Conservation (phyloP, 345 rosid genomes). For the Acer saccharum region DNA sequence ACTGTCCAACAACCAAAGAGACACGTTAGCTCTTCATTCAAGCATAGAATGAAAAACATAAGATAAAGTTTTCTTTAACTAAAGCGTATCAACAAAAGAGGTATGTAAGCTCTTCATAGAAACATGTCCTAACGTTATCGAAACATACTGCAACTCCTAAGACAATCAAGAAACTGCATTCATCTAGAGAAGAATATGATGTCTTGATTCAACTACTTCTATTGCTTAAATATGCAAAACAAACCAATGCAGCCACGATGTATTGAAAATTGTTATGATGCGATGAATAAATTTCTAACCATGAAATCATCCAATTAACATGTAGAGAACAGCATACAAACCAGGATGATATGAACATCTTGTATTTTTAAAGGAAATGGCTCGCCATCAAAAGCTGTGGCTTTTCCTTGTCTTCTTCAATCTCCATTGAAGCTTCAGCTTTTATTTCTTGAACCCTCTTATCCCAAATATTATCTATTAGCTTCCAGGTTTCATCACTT, state of each 20-base stretch:
- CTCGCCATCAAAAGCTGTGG: constrained; percentile 87
- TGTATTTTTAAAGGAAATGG: constrained; percentile 65
- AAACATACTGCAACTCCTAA: not conserved
- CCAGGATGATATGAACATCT: constrained; percentile 6
- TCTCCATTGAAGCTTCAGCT: constrained; percentile 57
- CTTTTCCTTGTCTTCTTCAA: constrained; percentile 69
- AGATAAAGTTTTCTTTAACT: too few species aligned
- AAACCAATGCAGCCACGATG: not conserved
- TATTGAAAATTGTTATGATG: not conserved
- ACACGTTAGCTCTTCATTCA: not conserved
- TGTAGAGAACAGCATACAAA: not conserved
- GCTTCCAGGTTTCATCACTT: constrained; percentile 87
- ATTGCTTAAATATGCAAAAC: not conserved
- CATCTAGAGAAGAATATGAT: not conserved
- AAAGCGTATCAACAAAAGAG: too few species aligned
- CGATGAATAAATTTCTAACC: not conserved
- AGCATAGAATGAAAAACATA: too few species aligned
- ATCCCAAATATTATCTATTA: constrained; percentile 80
- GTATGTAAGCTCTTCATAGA: not conserved
- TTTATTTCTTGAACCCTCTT: constrained; percentile 69
- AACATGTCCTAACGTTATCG: not conserved
- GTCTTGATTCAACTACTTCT: not conserved
- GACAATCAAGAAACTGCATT: not conserved
- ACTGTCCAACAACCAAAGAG: too few species aligned
- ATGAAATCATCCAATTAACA: not conserved